Conservation (phyloP, 306 rosid genomes). For the Prinsepia uniflora region DNA sequence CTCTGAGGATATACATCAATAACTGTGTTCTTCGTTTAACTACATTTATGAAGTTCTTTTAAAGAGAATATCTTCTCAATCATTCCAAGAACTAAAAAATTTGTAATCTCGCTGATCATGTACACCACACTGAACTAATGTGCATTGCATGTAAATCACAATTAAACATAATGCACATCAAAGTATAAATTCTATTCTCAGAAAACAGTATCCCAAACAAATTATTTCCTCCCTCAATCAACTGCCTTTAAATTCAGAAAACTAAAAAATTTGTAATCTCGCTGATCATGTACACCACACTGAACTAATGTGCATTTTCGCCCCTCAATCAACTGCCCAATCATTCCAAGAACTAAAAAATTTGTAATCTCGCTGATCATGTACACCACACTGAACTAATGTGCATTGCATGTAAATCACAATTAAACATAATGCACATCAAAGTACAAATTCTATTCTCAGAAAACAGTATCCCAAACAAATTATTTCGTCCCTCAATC, state of each 20-base stretch:
- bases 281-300: background rate
- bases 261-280: background rate
- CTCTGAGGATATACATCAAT: background rate
- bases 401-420: background rate
- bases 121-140: background rate
- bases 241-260: no score
- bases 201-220: no score
- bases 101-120: background rate
- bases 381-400: background rate
- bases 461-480: background rate
- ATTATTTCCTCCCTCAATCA: no score
- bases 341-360: background rate
- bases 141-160: background rate
- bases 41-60: constrained; percentile 1
- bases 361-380: background rate
- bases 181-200: background rate
- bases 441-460: background rate
- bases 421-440: background rate
- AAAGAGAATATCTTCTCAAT: background rate
- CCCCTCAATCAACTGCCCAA: no score
- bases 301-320: background rate
- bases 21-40: background rate
- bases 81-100: background rate
- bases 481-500: background rate
- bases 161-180: background rate